These are phyloP conservation scores for Fusarium chaquense DNA, from an alignment of 2,329 filamentous ascomycete genomes.

Conservation along the genomic window DNA sequence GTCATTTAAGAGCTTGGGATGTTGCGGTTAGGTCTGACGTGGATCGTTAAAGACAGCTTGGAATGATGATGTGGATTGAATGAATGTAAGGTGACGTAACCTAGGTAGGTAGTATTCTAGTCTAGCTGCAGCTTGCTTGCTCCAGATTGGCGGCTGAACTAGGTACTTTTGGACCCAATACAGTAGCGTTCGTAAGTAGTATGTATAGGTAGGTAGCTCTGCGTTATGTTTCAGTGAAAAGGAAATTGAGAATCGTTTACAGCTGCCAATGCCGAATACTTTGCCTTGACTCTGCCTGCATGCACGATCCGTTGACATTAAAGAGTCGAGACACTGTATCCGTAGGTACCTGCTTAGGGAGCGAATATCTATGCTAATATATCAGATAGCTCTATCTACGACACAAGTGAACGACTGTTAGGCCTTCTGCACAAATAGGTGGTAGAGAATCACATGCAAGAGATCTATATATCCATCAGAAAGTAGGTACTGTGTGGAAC, in stretches of 20 bases:
- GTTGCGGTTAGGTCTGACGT: neutral
- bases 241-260: neutral
- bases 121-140: slow-evolving; percentile 13
- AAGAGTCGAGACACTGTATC: neutral
- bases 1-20: slow-evolving; percentile 20
- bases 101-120: neutral
- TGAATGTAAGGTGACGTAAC: slow-evolving; percentile 24
- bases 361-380: neutral
- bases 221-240: neutral
- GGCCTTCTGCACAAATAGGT: neutral
- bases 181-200: neutral
- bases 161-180: neutral
- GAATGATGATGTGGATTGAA: slow-evolving; percentile 34
- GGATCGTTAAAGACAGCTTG: slow-evolving; percentile 18
- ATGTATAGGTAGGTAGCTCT: neutral
- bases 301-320: neutral
- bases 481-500: too few species aligned
- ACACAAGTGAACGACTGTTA: neutral
- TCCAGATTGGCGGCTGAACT: slow-evolving; percentile 24
- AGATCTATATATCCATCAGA: neutral
- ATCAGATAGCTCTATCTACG: neutral
- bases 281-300: neutral
- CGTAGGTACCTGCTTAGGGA: too few species aligned
- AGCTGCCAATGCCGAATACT: neutral
- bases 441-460: slow-evolving; percentile 29